Evolutionary conservation across 1,284 basidiomycete species (phyloP).

Genomic region (Pseudozyma flocculosa): DNA sequence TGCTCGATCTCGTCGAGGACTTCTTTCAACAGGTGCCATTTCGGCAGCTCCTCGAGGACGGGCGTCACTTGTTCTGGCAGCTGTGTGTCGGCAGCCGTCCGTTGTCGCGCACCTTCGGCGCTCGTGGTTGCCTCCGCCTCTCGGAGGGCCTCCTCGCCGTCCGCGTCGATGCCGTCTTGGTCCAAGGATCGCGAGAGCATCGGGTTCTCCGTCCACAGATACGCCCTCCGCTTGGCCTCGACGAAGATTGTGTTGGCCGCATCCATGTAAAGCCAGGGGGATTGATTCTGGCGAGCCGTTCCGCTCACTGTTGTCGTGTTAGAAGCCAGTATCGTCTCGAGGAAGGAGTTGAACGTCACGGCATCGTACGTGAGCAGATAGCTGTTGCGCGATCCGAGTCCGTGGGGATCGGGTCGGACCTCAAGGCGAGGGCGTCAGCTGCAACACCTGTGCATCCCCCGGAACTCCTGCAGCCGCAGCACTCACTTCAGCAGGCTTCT

Average conservation of each 20-base stretch:
- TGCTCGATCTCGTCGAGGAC: conserved; percentile 89
- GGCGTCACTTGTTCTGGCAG: conserved; percentile 78
- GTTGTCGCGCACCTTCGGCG: neutral
- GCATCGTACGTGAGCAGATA: conserved; percentile 89
- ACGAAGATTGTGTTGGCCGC: conserved; percentile 84
- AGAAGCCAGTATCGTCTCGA: conserved; percentile 83
- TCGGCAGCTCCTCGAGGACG: conserved; percentile 88
- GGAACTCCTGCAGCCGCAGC: neutral
- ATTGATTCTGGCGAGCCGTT: conserved; percentile 64
- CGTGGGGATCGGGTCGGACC: neutral
- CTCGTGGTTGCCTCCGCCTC: conserved; percentile 12
- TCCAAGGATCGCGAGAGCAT: neutral
- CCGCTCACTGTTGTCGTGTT: conserved; percentile 62
- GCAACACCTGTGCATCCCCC: neutral
- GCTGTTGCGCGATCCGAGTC: too few species aligned
- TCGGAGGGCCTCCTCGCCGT: conserved; percentile 55
- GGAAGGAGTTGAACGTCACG: conserved; percentile 84
- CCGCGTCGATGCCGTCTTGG: conserved; percentile 30
- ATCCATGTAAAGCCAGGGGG: conserved; percentile 83
- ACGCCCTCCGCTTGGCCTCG: conserved; percentile 77
- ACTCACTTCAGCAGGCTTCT: conserved; percentile 78
- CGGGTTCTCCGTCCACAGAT: conserved; percentile 62
- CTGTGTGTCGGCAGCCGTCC: neutral
- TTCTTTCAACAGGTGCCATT: conserved; percentile 84
- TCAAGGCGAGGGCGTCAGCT: too few species aligned